Conservation (phyloP, 176 grass and related monocot genomes). For the Bothriochloa decipiens region DNA sequence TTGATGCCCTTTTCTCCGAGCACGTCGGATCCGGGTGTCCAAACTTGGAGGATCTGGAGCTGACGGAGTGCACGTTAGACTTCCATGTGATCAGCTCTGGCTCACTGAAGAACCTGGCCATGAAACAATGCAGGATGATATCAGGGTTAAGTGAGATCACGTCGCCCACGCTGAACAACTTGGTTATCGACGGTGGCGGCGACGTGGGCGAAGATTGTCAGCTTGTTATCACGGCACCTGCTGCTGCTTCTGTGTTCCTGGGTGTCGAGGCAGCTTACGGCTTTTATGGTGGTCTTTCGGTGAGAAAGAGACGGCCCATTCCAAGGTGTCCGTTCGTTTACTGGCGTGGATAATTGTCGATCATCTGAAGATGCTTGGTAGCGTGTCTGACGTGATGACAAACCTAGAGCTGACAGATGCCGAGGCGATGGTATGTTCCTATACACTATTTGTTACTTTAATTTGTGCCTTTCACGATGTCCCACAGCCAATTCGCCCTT, state of each 20-base stretch:
- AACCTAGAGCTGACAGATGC: background rate
- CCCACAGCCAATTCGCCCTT: too few species aligned
- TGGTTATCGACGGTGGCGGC: background rate
- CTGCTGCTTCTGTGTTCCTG: background rate
- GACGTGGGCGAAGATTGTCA: background rate
- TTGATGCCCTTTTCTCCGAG: background rate
- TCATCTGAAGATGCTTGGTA: background rate
- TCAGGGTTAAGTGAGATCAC: background rate
- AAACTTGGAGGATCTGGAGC: background rate
- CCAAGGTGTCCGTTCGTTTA: slow-evolving; percentile 13
- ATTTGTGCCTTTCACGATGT: too few species aligned
- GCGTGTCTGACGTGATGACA: background rate
- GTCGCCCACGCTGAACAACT: background rate
- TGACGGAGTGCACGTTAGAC: background rate
- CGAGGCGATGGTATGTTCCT: background rate
- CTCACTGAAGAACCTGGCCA: background rate
- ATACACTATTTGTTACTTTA: too few species aligned
- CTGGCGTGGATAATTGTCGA: background rate
- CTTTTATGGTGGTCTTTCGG: background rate
- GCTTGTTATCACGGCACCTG: slow-evolving; percentile 2
- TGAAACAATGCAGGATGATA: accelerated
- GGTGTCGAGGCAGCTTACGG: too few species aligned
- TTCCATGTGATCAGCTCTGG: background rate
- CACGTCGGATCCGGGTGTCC: background rate
- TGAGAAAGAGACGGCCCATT: background rate